phyloP scores from a whole-genome alignment of 306 rosid species.

The Chamaecrista fasciculata region DNA sequence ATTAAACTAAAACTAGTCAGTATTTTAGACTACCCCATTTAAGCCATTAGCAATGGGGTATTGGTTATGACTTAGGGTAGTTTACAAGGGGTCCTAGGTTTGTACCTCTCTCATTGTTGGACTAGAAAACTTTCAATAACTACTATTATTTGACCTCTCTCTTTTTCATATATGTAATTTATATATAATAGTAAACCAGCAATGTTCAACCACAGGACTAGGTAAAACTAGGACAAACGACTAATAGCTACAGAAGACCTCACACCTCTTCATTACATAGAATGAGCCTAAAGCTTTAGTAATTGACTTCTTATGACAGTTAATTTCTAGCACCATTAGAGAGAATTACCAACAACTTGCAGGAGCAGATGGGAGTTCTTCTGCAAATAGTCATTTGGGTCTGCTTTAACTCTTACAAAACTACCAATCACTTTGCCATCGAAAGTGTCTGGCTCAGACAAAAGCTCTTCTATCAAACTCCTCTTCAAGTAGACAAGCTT shows the following conservation, averaged over 20 bases:
- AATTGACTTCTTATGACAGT: constrained; percentile 1
- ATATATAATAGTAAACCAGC: background rate
- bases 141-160: constrained; percentile 9
- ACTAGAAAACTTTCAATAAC: background rate
- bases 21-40: background rate
- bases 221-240: constrained; percentile 11
- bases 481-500: constrained; percentile 70
- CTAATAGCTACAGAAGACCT: background rate
- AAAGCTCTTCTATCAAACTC: constrained; percentile 63
- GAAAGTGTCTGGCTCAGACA: constrained; percentile 50
- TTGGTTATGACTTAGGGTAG: background rate
- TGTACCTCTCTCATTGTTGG: background rate
- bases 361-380: constrained; percentile 57
- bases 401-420: constrained; percentile 62
- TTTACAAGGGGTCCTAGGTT: background rate
- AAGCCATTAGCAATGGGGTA: background rate
- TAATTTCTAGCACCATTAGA: background rate
- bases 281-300: background rate
- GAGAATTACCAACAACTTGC: constrained; percentile 64
- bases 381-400: constrained; percentile 66
- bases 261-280: constrained; percentile 1
- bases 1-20: background rate
- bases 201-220: constrained; percentile 15
- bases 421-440: constrained; percentile 63
- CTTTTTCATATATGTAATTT: too few species aligned